Percentiles rank a stretch among this genome's conserved stretches.
Conservation (phyloP, 1,284 basidiomycete species). For the Athelia sp. region DNA sequence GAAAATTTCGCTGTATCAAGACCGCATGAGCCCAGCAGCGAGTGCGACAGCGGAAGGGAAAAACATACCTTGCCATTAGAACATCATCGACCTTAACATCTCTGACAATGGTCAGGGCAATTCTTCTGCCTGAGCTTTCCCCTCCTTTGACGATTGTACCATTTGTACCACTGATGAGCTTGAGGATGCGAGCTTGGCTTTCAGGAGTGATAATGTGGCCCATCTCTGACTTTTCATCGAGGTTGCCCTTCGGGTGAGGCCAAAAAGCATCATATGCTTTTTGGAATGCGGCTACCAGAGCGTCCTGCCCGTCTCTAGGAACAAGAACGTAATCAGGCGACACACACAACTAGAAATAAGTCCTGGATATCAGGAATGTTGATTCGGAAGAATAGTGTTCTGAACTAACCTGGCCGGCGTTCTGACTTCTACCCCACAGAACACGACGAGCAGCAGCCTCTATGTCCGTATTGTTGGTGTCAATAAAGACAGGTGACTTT, state of each 20-base stretch:
- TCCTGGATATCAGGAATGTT: background rate
- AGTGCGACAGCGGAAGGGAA: background rate
- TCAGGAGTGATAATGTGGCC: slow-evolving; percentile 27
- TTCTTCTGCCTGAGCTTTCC: slow-evolving; percentile 30
- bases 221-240: slow-evolving; percentile 23
- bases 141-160: slow-evolving; percentile 49
- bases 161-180: slow-evolving; percentile 39
- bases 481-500: slow-evolving; percentile 48
- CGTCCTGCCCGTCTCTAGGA: slow-evolving; percentile 37
- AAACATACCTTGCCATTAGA: slow-evolving; percentile 42
- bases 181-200: slow-evolving; percentile 44
- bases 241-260: slow-evolving; percentile 22
- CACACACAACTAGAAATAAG: slow-evolving; percentile 46
- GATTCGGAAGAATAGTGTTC: too few species aligned
- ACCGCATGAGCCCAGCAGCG: background rate
- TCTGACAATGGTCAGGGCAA: slow-evolving; percentile 41
- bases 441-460: slow-evolving; percentile 35
- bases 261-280: slow-evolving; percentile 26
- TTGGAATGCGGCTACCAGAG: slow-evolving; percentile 41
- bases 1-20: slow-evolving; percentile 42
- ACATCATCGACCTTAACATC: slow-evolving; percentile 41
- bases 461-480: slow-evolving; percentile 37
- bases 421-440: slow-evolving; percentile 53
- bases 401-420: slow-evolving; percentile 43
- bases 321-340: slow-evolving; percentile 62